Conservation (phyloP, 2,329 filamentous ascomycete genomes). For the Phaeoacremonium minimum region DNA sequence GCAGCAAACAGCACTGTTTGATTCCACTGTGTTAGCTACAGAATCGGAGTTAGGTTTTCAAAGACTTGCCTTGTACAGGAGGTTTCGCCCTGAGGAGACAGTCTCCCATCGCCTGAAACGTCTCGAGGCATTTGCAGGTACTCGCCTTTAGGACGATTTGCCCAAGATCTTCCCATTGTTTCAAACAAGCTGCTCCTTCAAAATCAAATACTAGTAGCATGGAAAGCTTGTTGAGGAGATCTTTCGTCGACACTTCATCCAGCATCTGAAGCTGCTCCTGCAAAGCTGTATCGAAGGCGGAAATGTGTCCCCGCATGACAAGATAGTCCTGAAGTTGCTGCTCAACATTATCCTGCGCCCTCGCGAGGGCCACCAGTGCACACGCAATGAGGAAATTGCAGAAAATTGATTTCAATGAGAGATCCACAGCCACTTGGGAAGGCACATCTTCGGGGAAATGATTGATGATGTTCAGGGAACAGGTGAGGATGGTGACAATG, state of each 20-base stretch:
- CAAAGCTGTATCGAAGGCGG: slow-evolving; percentile 47
- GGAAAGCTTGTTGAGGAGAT: slow-evolving; percentile 59
- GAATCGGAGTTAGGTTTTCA: no score
- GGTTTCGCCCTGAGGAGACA: slow-evolving; percentile 51
- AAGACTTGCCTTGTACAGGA: slow-evolving; percentile 47
- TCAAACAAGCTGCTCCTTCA: slow-evolving; percentile 65
- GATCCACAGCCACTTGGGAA: slow-evolving; percentile 35
- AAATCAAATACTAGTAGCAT: slow-evolving; percentile 73
- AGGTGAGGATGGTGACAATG: slow-evolving; percentile 51
- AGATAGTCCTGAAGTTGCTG: slow-evolving; percentile 58
- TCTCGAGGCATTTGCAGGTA: slow-evolving; percentile 34
- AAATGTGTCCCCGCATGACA: slow-evolving; percentile 54
- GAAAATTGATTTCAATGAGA: slow-evolving; percentile 57
- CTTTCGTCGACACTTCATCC: slow-evolving; percentile 37
- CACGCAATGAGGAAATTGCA: slow-evolving; percentile 66
- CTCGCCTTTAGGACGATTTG: slow-evolving; percentile 52
- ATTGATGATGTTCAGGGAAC: slow-evolving; percentile 47
- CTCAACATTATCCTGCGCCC: slow-evolving; percentile 44
- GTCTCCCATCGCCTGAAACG: slow-evolving; percentile 64
- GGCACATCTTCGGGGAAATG: slow-evolving; percentile 44
- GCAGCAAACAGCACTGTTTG: slow-evolving; percentile 43
- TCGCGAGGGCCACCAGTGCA: slow-evolving; percentile 45
- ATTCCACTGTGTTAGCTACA: slow-evolving; percentile 1
- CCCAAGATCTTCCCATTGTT: slow-evolving; percentile 62
- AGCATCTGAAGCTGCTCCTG: slow-evolving; percentile 32